Percentiles rank a stretch among this genome's conserved stretches.
Conservation (phyloP, 352 stramenopile genomes). For the Phytophthora idaei region DNA sequence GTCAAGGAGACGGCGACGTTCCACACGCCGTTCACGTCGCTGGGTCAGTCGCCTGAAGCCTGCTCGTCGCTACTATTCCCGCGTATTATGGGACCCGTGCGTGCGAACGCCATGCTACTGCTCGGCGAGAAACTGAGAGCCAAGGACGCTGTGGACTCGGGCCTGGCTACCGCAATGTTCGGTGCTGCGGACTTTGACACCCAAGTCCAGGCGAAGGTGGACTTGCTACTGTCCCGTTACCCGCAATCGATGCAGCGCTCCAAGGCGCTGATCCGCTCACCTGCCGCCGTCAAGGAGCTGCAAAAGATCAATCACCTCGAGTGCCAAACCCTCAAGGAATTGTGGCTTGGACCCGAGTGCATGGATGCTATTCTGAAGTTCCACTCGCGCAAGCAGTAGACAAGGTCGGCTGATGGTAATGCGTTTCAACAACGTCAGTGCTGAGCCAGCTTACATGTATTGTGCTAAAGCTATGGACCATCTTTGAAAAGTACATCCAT, state of each 20-base stretch:
- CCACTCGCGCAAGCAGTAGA: slow-evolving; percentile 60
- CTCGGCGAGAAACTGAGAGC: slow-evolving; percentile 87
- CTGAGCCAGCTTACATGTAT: no score
- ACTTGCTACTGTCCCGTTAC: slow-evolving; percentile 69
- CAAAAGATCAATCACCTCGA: slow-evolving; percentile 61
- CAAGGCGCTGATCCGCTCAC: slow-evolving; percentile 65
- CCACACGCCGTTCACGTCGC: slow-evolving; percentile 91
- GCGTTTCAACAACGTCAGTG: no score
- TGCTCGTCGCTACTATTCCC: slow-evolving; percentile 90
- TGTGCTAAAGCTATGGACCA: no score
- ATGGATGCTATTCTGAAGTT: slow-evolving; percentile 85
- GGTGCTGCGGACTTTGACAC: slow-evolving; percentile 66
- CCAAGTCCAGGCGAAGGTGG: slow-evolving; percentile 59
- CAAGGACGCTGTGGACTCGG: slow-evolving; percentile 48
- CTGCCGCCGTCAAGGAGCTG: slow-evolving; percentile 52
- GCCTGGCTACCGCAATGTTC: slow-evolving; percentile 63
- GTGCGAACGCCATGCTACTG: slow-evolving; percentile 89
- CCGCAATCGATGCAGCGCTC: slow-evolving; percentile 67
- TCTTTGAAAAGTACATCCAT: no score
- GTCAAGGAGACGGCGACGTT: slow-evolving; percentile 87
- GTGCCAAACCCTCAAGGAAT: slow-evolving; percentile 71
- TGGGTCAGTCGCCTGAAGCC: slow-evolving; percentile 91
- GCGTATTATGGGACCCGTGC: slow-evolving; percentile 82
- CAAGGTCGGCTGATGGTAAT: no score
- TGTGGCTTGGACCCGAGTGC: slow-evolving; percentile 74